These are phyloP conservation scores for Sindora glabra DNA, from an alignment of 306 rosid species.

Conservation along the genomic window DNA sequence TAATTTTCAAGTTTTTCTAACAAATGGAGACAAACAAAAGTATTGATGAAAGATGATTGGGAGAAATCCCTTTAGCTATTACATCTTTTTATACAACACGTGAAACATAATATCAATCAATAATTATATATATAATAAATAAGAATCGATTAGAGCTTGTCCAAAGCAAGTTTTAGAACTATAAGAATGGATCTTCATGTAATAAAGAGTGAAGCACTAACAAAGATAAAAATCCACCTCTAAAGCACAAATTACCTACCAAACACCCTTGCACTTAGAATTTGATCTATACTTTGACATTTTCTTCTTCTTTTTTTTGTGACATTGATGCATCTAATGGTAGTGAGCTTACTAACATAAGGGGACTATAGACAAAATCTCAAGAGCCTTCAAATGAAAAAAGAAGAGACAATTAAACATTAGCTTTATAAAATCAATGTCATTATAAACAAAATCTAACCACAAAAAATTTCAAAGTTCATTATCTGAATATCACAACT, in stretches of 20 bases:
- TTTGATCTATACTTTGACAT: no score
- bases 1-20: neutral
- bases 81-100: conserved; percentile 57
- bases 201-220: no score
- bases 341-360: no score
- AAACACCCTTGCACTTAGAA: no score
- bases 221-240: no score
- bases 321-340: no score
- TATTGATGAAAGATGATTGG: conserved; percentile 63
- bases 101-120: conserved; percentile 14
- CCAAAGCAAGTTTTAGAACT: no score
- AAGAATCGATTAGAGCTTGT: no score
- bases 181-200: no score
- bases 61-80: conserved; percentile 38
- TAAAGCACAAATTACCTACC: no score
- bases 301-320: no score
- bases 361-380: neutral
- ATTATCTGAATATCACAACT: neutral
- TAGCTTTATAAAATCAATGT: neutral
- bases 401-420: neutral
- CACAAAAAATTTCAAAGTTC: no score
- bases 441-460: neutral
- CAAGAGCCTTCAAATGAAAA: neutral
- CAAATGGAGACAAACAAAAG: conserved; percentile 5
- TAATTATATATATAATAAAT: neutral